These are phyloP conservation scores for Carex scoparia DNA, from an alignment of 176 grass and related monocot species.

Conservation along the genomic window DNA sequence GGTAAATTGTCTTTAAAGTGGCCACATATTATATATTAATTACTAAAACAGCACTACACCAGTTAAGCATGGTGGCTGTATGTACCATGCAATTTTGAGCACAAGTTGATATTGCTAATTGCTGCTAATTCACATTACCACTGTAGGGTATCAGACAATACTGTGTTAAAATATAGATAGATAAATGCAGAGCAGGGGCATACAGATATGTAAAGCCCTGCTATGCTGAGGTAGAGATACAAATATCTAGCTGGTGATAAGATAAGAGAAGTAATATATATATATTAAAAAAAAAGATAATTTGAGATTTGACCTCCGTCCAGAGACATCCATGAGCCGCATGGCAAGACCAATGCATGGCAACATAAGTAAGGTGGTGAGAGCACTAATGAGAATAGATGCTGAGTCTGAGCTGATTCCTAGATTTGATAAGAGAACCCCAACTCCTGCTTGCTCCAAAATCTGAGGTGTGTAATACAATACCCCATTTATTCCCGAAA, in stretches of 20 bases:
- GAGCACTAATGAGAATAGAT: slow-evolving; percentile 61
- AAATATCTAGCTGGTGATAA: not conserved
- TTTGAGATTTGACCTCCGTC: slow-evolving; percentile 31
- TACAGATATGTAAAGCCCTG: not conserved
- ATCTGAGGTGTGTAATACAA: slow-evolving; percentile 95
- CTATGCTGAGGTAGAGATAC: not conserved
- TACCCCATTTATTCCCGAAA: slow-evolving; percentile 85
- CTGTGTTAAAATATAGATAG: not conserved
- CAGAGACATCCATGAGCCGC: slow-evolving; percentile 89
- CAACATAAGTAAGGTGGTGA: slow-evolving; percentile 76
- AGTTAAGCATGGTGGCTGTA: not conserved
- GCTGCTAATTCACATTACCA: not conserved
- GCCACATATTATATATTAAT: not conserved
- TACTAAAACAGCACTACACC: not conserved
- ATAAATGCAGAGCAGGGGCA: not conserved
- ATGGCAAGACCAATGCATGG: slow-evolving; percentile 72
- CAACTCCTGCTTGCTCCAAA: slow-evolving; percentile 74
- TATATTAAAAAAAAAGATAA: not conserved
- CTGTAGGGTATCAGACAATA: not conserved
- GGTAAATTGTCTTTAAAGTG: not conserved
- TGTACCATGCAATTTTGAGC: not conserved
- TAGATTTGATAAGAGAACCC: slow-evolving; percentile 41
- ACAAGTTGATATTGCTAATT: not conserved
- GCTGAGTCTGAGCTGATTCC: slow-evolving; percentile 60
- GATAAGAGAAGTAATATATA: not conserved